phyloP scores from a whole-genome alignment of 2,329 filamentous ascomycete genomes.

The Talaromyces islandicus region DNA sequence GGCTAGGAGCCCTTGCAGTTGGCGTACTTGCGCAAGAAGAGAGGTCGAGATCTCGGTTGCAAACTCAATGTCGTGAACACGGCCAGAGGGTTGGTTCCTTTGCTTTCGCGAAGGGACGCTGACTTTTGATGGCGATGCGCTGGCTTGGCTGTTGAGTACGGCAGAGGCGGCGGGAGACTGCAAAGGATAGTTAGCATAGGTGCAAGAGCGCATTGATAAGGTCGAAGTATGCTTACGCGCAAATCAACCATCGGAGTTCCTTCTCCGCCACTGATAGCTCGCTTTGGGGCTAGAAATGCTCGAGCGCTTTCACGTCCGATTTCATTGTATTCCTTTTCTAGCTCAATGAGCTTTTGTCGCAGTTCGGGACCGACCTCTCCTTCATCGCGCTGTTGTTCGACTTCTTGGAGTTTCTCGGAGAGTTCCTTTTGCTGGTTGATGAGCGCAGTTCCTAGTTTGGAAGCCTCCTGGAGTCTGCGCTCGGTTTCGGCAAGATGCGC shows the following conservation, averaged over 20 bases:
- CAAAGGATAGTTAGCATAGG: neutral
- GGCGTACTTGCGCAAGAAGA: slow-evolving; percentile 85
- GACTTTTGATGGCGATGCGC: slow-evolving; percentile 82
- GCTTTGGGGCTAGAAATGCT: slow-evolving; percentile 78
- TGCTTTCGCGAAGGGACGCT: slow-evolving; percentile 80
- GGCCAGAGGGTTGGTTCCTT: slow-evolving; percentile 80
- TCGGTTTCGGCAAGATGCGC: slow-evolving; percentile 91
- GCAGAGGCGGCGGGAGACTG: slow-evolving; percentile 67
- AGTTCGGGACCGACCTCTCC: slow-evolving; percentile 77
- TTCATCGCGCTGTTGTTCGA: slow-evolving; percentile 70
- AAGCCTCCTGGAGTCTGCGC: slow-evolving; percentile 83
- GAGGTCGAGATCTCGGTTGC: slow-evolving; percentile 97
- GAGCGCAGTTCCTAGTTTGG: slow-evolving; percentile 78
- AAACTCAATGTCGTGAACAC: slow-evolving; percentile 94
- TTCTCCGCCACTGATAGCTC: slow-evolving; percentile 66
- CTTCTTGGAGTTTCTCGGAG: slow-evolving; percentile 72
- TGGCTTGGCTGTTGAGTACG: slow-evolving; percentile 77
- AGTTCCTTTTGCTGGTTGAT: slow-evolving; percentile 82
- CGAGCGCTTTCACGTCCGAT: slow-evolving; percentile 83
- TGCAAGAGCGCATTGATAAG: neutral
- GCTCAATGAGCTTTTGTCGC: slow-evolving; percentile 72
- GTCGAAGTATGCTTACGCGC: slow-evolving; percentile 31
- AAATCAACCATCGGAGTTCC: slow-evolving; percentile 39
- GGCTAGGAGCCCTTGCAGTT: slow-evolving; percentile 74
- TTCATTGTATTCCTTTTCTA: slow-evolving; percentile 94